Percentiles rank a stretch among this genome's conserved stretches.
Evolutionary conservation across 2,329 filamentous ascomycete genomes (phyloP).

Genomic region (Aaosphaeria arxii): DNA sequence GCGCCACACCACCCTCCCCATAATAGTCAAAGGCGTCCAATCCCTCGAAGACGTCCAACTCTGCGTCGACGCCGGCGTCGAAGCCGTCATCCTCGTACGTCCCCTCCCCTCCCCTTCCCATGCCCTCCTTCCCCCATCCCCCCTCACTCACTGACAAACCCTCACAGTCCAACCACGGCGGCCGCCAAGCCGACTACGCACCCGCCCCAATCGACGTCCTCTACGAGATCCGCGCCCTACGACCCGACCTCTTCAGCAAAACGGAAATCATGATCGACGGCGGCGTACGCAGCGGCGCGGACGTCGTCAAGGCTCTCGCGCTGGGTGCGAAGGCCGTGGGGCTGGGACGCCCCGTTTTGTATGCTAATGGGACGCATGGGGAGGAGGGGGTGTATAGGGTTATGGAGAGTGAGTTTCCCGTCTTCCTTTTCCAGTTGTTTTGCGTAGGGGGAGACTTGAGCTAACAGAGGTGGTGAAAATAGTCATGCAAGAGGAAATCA

Average conservation of each 20-base stretch:
- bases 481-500: constrained; percentile 1
- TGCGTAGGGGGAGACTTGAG: no score
- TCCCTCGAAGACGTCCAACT: constrained; percentile 29
- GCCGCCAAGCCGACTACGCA: constrained; percentile 43
- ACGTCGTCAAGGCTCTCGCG: constrained; percentile 26
- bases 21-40: constrained; percentile 33
- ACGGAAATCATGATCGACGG: constrained; percentile 41
- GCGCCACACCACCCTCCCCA: constrained; percentile 23
- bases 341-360: constrained; percentile 51
- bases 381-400: constrained; percentile 59
- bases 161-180: constrained; percentile 38
- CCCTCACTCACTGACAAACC: background rate
- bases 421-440: no score
- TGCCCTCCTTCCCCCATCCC: no score
- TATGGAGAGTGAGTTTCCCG: constrained; percentile 28
- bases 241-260: constrained; percentile 37
- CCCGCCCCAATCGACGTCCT: constrained; percentile 72
- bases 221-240: constrained; percentile 66
- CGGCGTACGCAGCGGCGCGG: constrained; percentile 39
- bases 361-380: constrained; percentile 52
- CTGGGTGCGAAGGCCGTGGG: constrained; percentile 41
- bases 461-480: no score
- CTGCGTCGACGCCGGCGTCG: constrained; percentile 32
- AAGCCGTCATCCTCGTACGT: constrained; percentile 33
- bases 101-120: background rate